phyloP scores from a whole-genome alignment of 306 rosid genomes.

The Vachellia pachyceras region DNA sequence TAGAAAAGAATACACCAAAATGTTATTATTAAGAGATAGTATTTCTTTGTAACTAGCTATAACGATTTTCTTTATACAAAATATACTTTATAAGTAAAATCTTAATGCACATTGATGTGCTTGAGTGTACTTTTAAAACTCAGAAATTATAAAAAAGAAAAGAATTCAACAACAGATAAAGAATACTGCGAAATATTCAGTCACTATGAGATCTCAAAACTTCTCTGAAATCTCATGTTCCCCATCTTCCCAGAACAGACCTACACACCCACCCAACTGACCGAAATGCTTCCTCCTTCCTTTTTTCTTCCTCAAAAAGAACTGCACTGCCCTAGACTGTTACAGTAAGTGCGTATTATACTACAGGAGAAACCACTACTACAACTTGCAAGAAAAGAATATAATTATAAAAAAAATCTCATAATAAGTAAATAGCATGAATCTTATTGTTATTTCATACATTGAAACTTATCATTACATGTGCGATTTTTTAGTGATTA shows the following conservation, averaged over 20 bases:
- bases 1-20: too few relatives aligned
- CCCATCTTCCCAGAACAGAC: slow-evolving; percentile 62
- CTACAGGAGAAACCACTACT: too few relatives aligned
- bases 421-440: too few relatives aligned
- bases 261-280: slow-evolving; percentile 74
- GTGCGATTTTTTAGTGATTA: too few relatives aligned
- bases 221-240: slow-evolving; percentile 64
- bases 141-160: background rate
- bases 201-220: slow-evolving; percentile 45
- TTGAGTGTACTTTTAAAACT: background rate
- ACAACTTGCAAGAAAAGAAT: too few relatives aligned
- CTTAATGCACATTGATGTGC: background rate
- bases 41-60: too few relatives aligned
- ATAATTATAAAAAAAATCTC: too few relatives aligned
- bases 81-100: background rate
- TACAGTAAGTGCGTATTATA: too few relatives aligned
- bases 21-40: too few relatives aligned
- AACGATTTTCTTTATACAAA: too few relatives aligned
- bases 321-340: slow-evolving; percentile 52
- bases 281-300: slow-evolving; percentile 62
- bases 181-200: slow-evolving; percentile 27
- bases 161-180: background rate
- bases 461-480: too few relatives aligned
- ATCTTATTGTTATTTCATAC: too few relatives aligned
- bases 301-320: slow-evolving; percentile 57